Conservation (phyloP, 345 rosid genomes). For the Lepidium sativum region DNA sequence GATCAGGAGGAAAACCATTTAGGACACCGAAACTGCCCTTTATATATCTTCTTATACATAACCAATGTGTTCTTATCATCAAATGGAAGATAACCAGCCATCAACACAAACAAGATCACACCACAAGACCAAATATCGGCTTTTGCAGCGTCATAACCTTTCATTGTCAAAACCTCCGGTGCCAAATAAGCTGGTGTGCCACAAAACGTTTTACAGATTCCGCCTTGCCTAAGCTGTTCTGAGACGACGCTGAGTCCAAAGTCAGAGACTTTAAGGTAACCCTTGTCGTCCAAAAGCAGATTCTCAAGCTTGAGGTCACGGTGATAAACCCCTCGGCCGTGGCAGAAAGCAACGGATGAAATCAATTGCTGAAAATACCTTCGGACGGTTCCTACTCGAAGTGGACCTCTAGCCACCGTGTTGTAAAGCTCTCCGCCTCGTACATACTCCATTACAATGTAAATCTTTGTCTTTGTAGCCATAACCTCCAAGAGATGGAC, state of each 20-base stretch:
- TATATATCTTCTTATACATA: constrained; percentile 73
- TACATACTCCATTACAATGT: constrained; percentile 79
- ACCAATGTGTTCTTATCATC: constrained; percentile 69
- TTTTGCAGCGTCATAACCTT: constrained; percentile 85
- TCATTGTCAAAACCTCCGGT: constrained; percentile 70
- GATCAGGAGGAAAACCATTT: constrained; percentile 78
- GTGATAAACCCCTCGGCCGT: constrained; percentile 81
- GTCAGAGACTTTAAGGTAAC: constrained; percentile 70
- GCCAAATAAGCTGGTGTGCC: constrained; percentile 77
- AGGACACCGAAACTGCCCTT: constrained; percentile 71
- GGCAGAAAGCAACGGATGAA: constrained; percentile 81
- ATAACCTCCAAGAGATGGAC: constrained; percentile 69
- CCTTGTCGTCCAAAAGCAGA: constrained; percentile 63
- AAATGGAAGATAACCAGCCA: constrained; percentile 81
- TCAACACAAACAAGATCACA: constrained; percentile 65
- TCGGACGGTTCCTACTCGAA: constrained; percentile 56
- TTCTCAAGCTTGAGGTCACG: constrained; percentile 89
- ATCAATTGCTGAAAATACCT: constrained; percentile 72
- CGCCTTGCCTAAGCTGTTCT: constrained; percentile 58
- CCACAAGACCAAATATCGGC: constrained; percentile 95
- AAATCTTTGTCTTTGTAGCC: constrained; percentile 79
- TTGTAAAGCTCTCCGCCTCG: constrained; percentile 85
- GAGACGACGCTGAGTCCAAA: constrained; percentile 77
- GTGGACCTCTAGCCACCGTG: constrained; percentile 62
- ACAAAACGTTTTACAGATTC: constrained; percentile 67